A percentile compares a stretch with the other conserved stretches of the same genome.
Conservation (phyloP, 352 stramenopile genomes). For the Phytophthora colocasiae region DNA sequence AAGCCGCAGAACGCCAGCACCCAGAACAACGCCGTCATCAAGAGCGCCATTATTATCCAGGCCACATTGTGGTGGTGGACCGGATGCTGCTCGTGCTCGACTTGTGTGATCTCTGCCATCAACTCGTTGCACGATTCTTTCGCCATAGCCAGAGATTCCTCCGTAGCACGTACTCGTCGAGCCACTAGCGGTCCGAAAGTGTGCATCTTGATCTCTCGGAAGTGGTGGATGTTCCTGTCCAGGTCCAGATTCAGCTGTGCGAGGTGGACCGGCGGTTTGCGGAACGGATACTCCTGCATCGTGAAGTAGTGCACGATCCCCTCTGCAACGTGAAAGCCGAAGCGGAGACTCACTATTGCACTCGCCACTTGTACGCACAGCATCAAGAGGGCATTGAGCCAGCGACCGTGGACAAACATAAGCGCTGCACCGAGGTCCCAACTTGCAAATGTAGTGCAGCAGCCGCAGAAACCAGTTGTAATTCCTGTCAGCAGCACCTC, state of each 20-base stretch:
- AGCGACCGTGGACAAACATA: slow-evolving; percentile 59
- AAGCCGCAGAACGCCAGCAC: slow-evolving; percentile 51
- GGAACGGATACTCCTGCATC: slow-evolving; percentile 52
- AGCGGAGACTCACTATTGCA: slow-evolving; percentile 50
- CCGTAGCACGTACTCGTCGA: slow-evolving; percentile 49
- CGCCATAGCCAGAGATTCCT: slow-evolving; percentile 48
- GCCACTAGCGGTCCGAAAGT: slow-evolving; percentile 53
- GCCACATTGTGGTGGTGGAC: slow-evolving; percentile 38
- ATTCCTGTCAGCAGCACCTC: slow-evolving; percentile 57
- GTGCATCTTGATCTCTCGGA: slow-evolving; percentile 54
- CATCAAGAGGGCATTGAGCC: slow-evolving; percentile 58
- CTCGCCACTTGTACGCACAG: slow-evolving; percentile 55
- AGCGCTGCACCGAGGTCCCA: slow-evolving; percentile 60
- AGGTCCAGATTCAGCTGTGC: slow-evolving; percentile 61
- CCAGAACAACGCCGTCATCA: slow-evolving; percentile 51
- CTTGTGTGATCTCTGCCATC: slow-evolving; percentile 51
- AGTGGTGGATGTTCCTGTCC: slow-evolving; percentile 52
- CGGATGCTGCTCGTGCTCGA: slow-evolving; percentile 54
- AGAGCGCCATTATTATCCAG: slow-evolving; percentile 34
- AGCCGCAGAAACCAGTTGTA: slow-evolving; percentile 76
- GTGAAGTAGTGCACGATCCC: slow-evolving; percentile 51
- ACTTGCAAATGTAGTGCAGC: slow-evolving; percentile 70
- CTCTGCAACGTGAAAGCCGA: slow-evolving; percentile 54
- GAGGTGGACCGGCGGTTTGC: slow-evolving; percentile 55
- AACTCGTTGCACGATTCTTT: slow-evolving; percentile 54